Base-by-base conservation (phyloP, 2,329 filamentous ascomycete genomes). In the Neofusicoccum ribis region DNA sequence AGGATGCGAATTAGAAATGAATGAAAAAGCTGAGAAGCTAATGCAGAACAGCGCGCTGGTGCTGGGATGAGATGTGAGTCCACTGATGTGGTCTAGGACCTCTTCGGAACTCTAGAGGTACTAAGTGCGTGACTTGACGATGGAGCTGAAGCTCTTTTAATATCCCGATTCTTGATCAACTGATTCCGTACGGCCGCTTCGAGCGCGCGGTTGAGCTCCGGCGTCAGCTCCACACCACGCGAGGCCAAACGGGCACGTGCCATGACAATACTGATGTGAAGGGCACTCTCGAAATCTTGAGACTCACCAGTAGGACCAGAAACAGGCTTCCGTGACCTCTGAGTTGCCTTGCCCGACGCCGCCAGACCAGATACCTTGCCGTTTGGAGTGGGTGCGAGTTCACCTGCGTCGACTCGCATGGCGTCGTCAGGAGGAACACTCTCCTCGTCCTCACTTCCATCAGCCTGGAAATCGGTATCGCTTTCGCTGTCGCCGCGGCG, bases 391-490 rank as follows among this genome's bases (percentile, higher is more conserved):
- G 27, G n/a, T 7, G 31, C 50, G 9, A 65, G 52, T 23, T 65
- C 63, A 6, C 31, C 15, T 20, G 23, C 52, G 23, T 65, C 52
- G 9, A 50, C 39, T 5, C 17, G 52, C 2, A 27, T 27, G n/a
- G n/a, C 63, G 27, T 20, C 44, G 5, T 54, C 47, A 2, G 36
- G 52, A 2, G 20, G 52, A 4, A 60, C 34, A 17, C 71, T 69
- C 1, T 73, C 76, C 37, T 74, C 70, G 51, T 70, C 70, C 23
- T 77, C 74, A 49, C 73, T 78, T 15, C 77, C 75, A 11, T 77
- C 74, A 14, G 75, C 79, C 59, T 82, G 80, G 69, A 84, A 84
- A 68, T 83, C 82, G 15, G 82, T 84, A 68, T 84, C 82, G 65
- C 77, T 80, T 31, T 78, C 76, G 15, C 72, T 73, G 9, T 70